These are phyloP conservation scores for Penicillium mononematosum DNA, from an alignment of 495 filamentous ascomycete species.

Conservation along the genomic window DNA sequence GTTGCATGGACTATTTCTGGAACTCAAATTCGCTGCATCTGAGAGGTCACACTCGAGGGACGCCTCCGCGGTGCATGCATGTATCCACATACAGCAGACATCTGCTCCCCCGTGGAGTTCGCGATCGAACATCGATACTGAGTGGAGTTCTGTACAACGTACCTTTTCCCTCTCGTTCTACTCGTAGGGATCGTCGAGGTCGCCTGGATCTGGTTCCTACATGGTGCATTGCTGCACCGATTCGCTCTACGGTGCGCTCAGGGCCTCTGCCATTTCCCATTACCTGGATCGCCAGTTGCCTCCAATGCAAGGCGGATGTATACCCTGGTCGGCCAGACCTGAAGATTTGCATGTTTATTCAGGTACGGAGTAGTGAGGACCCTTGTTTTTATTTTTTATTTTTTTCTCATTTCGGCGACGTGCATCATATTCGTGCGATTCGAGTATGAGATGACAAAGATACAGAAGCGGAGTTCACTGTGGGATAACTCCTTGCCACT, in stretches of 20 bases:
- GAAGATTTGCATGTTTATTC: conserved; percentile 20
- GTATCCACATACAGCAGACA: conserved; percentile 1
- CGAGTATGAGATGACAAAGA: not conserved
- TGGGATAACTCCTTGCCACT: not conserved
- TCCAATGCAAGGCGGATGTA: conserved; percentile 32
- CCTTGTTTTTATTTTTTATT: conserved; percentile 13
- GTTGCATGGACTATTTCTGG: conserved; percentile 17
- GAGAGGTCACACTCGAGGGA: conserved; percentile 22
- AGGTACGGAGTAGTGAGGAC: conserved; percentile 11
- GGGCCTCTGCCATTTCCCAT: conserved; percentile 12
- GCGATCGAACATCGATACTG: conserved; percentile 10
- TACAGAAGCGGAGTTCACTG: not conserved
- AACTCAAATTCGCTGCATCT: conserved; percentile 34
- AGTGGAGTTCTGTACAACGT: conserved; percentile 2
- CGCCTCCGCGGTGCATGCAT: conserved; percentile 13
- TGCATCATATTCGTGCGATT: conserved; percentile 15
- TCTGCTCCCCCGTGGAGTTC: conserved; percentile 22
- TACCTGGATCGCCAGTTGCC: conserved; percentile 27
- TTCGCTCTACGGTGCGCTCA: conserved; percentile 10
- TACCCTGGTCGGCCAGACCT: conserved; percentile 7
- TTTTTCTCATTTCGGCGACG: not conserved
- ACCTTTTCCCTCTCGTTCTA: not conserved
- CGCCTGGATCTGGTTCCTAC: conserved; percentile 7
- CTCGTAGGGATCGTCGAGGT: not conserved
- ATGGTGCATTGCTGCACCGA: conserved; percentile 9